Base-by-base conservation (phyloP, 768 basidiomycete species). In the Coprinellus aureogranulatus region DNA sequence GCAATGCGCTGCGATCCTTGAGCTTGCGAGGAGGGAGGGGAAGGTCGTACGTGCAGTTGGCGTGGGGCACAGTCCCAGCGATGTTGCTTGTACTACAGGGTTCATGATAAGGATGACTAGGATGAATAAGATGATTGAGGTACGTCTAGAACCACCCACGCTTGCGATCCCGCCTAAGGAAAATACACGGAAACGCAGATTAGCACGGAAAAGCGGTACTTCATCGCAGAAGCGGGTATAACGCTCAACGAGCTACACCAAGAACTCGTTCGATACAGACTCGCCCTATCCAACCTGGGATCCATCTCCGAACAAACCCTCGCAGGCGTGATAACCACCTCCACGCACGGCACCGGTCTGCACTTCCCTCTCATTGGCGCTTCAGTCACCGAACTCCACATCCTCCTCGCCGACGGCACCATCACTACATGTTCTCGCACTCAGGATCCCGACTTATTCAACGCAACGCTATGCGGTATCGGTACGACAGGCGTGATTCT, bases 221-320 rank as follows among this genome's bases (percentile, higher is more conserved):
- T 92, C 64, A 75, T 85, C 63, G 89, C 82, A 0, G 83, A 94
- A 72, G 88, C 83, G 3, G 93, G 93, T 22, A 88, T 94, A 68
- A 86, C 82, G 4, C 85, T 98, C 55, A 77, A 87, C 57, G 77
- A 81, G 50, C 81, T 98, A 4, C 92, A 96, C 62, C 74, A 70
- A 23, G 77, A 78, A 16, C 87, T 98, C 55, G 83, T 78, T 48
- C 69, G 74, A 12, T 75, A 87, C 64, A 79, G 80, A 31, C 83
- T 98, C 30, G 95, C 94, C 39, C 88, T 99, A 84, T 86, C 82
- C 66, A 96, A 91, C 72, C 81, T 98, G 59, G 97, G 97, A 34
- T 95, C 94, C 27, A 98, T 99, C 65, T 96, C 94, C 34, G 94
- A 97, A 70, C 96, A 98, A 71, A 92, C 94, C 2, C 80, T 99